Base-by-base conservation (phyloP, 1,284 basidiomycete species). In the Puccinia novopanici region DNA sequence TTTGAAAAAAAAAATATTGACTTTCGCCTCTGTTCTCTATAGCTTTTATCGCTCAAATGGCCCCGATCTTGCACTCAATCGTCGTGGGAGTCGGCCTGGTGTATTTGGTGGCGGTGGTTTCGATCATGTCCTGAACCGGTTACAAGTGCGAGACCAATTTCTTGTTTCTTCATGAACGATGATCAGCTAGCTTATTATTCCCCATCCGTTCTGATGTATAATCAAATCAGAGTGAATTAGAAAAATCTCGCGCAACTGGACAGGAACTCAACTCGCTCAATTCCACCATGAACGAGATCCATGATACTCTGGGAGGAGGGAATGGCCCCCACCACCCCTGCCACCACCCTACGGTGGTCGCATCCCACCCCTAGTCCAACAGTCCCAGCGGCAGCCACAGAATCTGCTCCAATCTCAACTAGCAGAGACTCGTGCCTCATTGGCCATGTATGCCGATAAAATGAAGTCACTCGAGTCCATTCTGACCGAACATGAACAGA, bases 171-270 rank as follows among this genome's bases (percentile, higher is more conserved):
- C 13, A 50, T 45, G 8, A 15, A 45, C 15, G 45, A 45, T 45
- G 15, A 45, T 45, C 0, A 50, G 13, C 30, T n/a, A n/a, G n/a
- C n/a, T n/a, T n/a, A n/a, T n/a, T n/a, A n/a, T n/a, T 42, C 10
- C 13, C 24, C 65, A 17, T 19, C 54, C 0, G 27, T 19, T 27
- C 34, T 77, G 0, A 30, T 73, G 9, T 34, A 9, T 37, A 17
- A 65, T 65, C 19, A 6, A 30, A 27, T 65, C 34, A 98, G 87
- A 91, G 91, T 83, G 95, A 98, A 85, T 89, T 99, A 50, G 91
- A 93, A 86, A 96, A 95, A 87, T 95, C 93, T 84, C 91, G 94
- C 24, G 95, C 98, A 84, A 96, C 94, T 0, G 93, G 93, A n/a
- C 89, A 91, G 0, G 95, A 99, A 85, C 88, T 99, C 5, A 91